Evolutionary conservation across 2,329 filamentous ascomycete genomes (phyloP), one percentile per base, ranked within the genome.

Genomic region (Arachnopeziza araneosa): DNA sequence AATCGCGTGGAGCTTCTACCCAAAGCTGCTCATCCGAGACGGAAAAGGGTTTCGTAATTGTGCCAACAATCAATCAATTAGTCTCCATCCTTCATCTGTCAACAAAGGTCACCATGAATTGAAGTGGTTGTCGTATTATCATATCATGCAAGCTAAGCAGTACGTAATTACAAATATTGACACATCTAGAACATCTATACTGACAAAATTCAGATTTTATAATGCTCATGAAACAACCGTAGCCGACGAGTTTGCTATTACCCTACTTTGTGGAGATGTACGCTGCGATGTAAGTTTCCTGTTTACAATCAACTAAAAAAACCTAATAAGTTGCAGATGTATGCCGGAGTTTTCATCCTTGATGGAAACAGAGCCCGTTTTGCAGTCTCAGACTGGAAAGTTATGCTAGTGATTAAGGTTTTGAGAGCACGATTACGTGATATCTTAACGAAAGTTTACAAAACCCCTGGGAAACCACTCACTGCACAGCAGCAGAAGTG

Each of bases 1-100:
- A 50, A 89, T 97, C 67, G 90, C 92, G 0, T 96, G 91, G 84
- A 93, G 91, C 56, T 96, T 99, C 77, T 98, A 99, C 70, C 95
- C 95, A 0, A 97, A 96, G 69, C 83, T 99, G 19, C 81, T 98
- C 2, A 84, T 89, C 24, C 85, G 89, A 59, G 93, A 98, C 69
- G 86, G 85, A 24, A 96, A 92, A 76, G 91, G 90, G 14, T 89
- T 93, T 80, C 87, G 93, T 58, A 98, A 97, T 67, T 86, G 97
- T 61, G 86, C 90, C 56, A 98, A 96, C 76, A 97, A 96, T 72
- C 93, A 98, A 74, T 83, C 84, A 52, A 92, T 99, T 67, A 91
- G 86, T 60, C 78, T 99, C 22, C 91, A 96, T 67, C 90, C 92
- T 0, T 90, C 88, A 0, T 96, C 91, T 1, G 90, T 99, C 66